Evolutionary conservation across 768 basidiomycete species (phyloP).

Genomic region (Boletales sp.): DNA sequence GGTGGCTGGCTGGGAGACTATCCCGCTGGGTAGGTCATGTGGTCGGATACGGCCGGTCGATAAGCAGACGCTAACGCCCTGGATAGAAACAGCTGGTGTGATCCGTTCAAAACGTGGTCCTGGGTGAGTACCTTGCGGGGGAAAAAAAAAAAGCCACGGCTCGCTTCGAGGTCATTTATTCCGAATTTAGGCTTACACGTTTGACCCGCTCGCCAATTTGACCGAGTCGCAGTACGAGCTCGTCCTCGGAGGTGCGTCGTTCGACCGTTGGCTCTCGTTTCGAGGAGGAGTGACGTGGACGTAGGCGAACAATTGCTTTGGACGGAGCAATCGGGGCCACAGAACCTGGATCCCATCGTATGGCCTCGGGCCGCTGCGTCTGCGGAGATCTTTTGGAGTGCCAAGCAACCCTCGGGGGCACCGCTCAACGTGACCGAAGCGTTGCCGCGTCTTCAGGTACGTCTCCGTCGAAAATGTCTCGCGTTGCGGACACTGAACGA

Average conservation of each 20-base stretch:
- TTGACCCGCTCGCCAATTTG: constrained; percentile 47
- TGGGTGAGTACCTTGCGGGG: constrained; percentile 26
- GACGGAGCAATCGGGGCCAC: constrained; percentile 44
- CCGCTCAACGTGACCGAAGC: constrained; percentile 36
- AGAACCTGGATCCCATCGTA: constrained; percentile 40
- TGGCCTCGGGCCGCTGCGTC: constrained; percentile 49
- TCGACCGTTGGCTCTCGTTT: too few species aligned
- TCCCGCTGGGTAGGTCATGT: constrained; percentile 28
- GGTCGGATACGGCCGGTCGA: neutral
- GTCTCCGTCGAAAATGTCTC: neutral
- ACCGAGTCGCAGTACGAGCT: constrained; percentile 32
- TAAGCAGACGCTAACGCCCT: neutral
- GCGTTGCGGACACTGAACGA: neutral
- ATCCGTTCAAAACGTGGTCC: constrained; percentile 52
- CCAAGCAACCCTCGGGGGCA: constrained; percentile 32
- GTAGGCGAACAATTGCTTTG: constrained; percentile 41
- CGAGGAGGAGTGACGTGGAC: too few species aligned
- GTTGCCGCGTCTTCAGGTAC: constrained; percentile 46
- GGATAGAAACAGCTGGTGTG: constrained; percentile 43
- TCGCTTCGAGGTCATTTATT: neutral
- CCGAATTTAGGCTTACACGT: constrained; percentile 26
- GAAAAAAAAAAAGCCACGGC: too few species aligned
- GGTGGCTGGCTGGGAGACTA: constrained; percentile 43
- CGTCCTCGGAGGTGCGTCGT: constrained; percentile 34
- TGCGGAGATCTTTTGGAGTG: constrained; percentile 56